Evolutionary conservation across 176 grass and related monocot species (phyloP).

Genomic region (Avena eriantha): DNA sequence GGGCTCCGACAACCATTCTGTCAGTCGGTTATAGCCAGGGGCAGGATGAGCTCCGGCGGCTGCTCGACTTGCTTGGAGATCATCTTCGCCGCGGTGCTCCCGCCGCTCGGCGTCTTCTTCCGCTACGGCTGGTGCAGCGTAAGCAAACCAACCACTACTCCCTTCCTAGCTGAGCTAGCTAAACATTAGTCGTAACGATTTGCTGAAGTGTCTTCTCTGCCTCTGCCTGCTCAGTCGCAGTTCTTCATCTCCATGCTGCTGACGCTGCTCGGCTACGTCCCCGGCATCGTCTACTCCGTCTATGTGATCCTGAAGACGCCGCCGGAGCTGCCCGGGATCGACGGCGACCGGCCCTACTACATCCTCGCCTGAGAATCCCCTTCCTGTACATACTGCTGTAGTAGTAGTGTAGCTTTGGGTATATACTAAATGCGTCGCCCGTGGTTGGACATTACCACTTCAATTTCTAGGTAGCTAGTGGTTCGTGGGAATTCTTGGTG

Average conservation of each 20-base stretch:
- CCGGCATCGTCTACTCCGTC: constrained; percentile 67
- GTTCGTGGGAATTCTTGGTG: background rate
- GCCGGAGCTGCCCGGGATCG: constrained; percentile 43
- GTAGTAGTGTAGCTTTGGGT: background rate
- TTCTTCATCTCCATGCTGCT: constrained; percentile 55
- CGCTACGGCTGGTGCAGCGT: constrained; percentile 85
- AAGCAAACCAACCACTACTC: constrained; percentile 17
- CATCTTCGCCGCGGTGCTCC: constrained; percentile 65
- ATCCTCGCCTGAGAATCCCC: constrained; percentile 45
- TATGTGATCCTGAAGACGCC: constrained; percentile 56
- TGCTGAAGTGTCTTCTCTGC: background rate
- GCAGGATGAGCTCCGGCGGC: constrained; percentile 54
- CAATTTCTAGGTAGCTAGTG: background rate
- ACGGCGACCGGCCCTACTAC: constrained; percentile 58
- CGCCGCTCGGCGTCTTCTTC: constrained; percentile 89
- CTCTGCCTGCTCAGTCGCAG: constrained; percentile 22
- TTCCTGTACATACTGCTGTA: background rate
- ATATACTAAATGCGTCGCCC: background rate
- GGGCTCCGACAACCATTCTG: background rate
- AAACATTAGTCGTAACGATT: background rate
- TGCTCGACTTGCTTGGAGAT: constrained; percentile 69
- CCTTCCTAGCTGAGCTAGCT: background rate
- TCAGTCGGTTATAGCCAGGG: background rate
- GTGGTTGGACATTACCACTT: background rate
- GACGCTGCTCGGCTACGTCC: constrained; percentile 54